A percentile compares a stretch with the other conserved stretches of the same genome.
Conservation (phyloP, 306 rosid species). For the Trifolium fragiferum region DNA sequence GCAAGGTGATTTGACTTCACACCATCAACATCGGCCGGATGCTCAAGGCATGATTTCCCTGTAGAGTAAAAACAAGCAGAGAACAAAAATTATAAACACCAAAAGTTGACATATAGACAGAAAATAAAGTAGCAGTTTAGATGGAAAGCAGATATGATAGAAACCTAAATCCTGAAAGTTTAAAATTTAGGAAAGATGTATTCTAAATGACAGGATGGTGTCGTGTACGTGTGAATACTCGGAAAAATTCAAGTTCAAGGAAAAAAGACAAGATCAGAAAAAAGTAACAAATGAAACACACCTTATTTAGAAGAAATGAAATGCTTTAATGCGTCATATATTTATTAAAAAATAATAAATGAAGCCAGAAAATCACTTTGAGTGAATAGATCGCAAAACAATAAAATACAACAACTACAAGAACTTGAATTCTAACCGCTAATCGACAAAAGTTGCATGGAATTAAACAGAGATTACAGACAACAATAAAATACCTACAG, state of each 20-base stretch:
- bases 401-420: background rate
- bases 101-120: slow-evolving; percentile 16
- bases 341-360: slow-evolving; percentile 9
- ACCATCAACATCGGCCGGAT: slow-evolving; percentile 43
- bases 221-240: slow-evolving; percentile 1
- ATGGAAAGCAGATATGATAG: slow-evolving; percentile 21
- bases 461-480: slow-evolving; percentile 2
- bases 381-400: slow-evolving; percentile 6
- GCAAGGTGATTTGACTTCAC: slow-evolving; percentile 43
- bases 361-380: slow-evolving; percentile 16
- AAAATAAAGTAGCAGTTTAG: slow-evolving; percentile 11
- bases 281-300: slow-evolving; percentile 6
- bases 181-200: too few species aligned
- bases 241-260: slow-evolving; percentile 20
- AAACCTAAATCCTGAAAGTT: too few species aligned
- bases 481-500: background rate
- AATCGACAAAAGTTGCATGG: slow-evolving; percentile 10
- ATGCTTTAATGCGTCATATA: background rate
- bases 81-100: slow-evolving; percentile 18
- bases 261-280: slow-evolving; percentile 12
- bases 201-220: slow-evolving; percentile 14
- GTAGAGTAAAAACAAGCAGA: slow-evolving; percentile 41
- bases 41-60: slow-evolving; percentile 58
- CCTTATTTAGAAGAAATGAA: slow-evolving; percentile 4
- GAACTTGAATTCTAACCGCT: slow-evolving; percentile 24